A percentile compares a stretch with the other conserved stretches of the same genome.
phyloP scores from a whole-genome alignment of 2,329 filamentous ascomycete species.

The Sporothrix curviconia region DNA sequence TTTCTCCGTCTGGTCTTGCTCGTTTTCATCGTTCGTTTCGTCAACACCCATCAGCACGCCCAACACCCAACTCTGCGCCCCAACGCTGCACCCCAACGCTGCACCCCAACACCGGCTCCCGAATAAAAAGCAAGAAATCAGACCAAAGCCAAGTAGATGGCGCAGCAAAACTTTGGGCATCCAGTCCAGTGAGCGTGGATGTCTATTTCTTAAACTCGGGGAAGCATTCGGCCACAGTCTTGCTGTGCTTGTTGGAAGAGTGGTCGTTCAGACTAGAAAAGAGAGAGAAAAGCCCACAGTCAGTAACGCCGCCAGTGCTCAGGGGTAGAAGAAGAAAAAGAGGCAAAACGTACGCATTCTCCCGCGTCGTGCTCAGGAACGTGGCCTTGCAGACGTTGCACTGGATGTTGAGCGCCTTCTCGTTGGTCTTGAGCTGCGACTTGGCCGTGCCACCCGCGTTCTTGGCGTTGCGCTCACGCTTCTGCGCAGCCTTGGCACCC shows the following conservation, averaged over 20 bases:
- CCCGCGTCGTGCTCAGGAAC: constrained; percentile 71
- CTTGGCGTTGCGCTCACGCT: constrained; percentile 66
- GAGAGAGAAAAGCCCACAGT: not conserved
- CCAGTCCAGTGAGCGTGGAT: no score
- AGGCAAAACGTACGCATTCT: constrained; percentile 50
- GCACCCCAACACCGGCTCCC: no score
- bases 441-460: constrained; percentile 47
- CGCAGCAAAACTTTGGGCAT: no score
- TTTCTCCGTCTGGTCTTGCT: no score
- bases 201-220: constrained; percentile 37
- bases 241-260: constrained; percentile 70
- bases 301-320: not conserved
- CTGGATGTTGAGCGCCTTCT: constrained; percentile 67
- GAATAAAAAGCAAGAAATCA: no score
- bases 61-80: no score
- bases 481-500: constrained; percentile 44
- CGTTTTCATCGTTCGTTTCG: no score
- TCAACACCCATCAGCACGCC: no score
- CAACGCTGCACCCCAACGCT: no score
- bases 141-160: no score
- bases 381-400: constrained; percentile 71
- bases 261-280: constrained; percentile 57
- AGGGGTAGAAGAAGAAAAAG: not conserved
- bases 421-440: constrained; percentile 66
- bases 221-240: constrained; percentile 66